Base-by-base conservation (phyloP, 2,329 filamentous ascomycete species). In the Rhynchosporium graminicola region DNA sequence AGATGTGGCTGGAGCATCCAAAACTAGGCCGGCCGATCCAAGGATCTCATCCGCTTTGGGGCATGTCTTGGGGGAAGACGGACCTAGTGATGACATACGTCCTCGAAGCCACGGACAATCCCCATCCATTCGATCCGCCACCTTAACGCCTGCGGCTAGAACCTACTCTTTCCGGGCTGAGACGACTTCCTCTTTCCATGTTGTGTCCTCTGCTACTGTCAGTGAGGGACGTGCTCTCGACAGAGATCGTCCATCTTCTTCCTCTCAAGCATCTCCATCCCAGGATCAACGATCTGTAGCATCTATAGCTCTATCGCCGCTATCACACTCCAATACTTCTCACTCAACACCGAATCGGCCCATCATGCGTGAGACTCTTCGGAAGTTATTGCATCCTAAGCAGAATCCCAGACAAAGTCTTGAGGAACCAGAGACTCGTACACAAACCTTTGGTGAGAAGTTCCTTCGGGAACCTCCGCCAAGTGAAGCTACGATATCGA, bases 11-110 rank as follows among this genome's bases (percentile, higher is more conserved):
- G 48, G 48, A 8, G 13, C 15, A 48, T 10, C 33, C 33, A 40
- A 51, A 54, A 12, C 33, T 38, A 20, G 31, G 38, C 10, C n/a
- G 38, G 9, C 12, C 48, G 33, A 63, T 52, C 62, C 65, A 12
- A 62, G 59, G 26, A 57, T 48, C 15, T 58, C 60, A 15, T 61
- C 62, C 15, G 61, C 63, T 3, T 56, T 64, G 31, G 62, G 62
- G 4, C 51, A 65, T 63, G 61, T 63, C 57, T 61, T 64, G 55
- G 67, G 61, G 31, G 31, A 60, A 45, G 64, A 61, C 52, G 45
- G 46, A 20, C 58, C 50, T 42, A 64, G 61, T 68, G 66, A 67
- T 60, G 66, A 68, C 63, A 67, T 61, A 9, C 54, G 45, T 29
- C 20, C 56, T 51, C 52, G 52, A 43, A 33, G 47, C 58, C 33